A percentile compares a stretch with the other conserved stretches of the same genome.
Evolutionary conservation across 257 asterid genomes (phyloP).

Genomic region (Craterostigma plantagineum): DNA sequence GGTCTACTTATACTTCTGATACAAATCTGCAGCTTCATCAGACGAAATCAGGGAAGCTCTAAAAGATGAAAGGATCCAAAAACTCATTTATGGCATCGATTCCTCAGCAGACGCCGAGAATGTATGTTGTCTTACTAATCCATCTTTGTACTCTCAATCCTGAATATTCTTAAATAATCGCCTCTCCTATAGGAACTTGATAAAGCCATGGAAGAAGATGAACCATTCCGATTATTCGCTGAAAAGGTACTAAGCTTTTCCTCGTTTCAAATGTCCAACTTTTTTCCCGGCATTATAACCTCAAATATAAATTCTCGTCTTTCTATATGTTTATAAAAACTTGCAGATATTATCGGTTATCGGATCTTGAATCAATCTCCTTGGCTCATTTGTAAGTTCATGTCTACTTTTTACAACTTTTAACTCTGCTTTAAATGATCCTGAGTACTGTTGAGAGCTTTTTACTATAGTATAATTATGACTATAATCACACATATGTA

Average conservation of each 20-base stretch:
- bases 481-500: too few species aligned
- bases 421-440: too few species aligned
- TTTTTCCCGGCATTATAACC: too few species aligned
- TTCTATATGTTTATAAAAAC: not conserved
- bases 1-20: too few species aligned
- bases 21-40: conserved; percentile 36
- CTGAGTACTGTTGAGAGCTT: too few species aligned
- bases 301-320: too few species aligned
- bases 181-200: conserved; percentile 25
- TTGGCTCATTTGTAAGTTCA: too few species aligned
- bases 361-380: conserved; percentile 7
- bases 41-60: conserved; percentile 37
- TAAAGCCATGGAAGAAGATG: conserved; percentile 46
- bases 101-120: conserved; percentile 36
- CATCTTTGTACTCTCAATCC: not conserved
- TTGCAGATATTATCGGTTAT: conserved; percentile 29
- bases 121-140: conserved; percentile 18
- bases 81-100: conserved; percentile 26
- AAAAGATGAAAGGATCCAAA: conserved; percentile 42
- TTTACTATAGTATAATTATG: too few species aligned
- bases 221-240: conserved; percentile 30
- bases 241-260: conserved; percentile 35
- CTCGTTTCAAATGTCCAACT: not conserved
- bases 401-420: too few species aligned
- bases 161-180: not conserved